Conservation (phyloP, 768 basidiomycete species). For the Lactarius deliciosus region DNA sequence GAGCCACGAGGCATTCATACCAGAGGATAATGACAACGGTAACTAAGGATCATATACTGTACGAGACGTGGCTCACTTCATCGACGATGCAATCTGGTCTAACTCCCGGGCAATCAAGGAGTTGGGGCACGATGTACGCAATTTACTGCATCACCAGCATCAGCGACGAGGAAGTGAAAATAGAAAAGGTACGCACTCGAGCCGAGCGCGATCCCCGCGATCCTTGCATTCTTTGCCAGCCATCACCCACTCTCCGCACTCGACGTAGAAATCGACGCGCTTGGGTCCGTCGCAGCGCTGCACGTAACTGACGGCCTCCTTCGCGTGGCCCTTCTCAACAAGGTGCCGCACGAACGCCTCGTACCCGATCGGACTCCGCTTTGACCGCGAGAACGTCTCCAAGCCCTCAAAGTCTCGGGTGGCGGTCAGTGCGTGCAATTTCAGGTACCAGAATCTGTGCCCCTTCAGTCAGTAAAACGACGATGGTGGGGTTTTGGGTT, state of each 20-base stretch:
- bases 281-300: slow-evolving; percentile 80
- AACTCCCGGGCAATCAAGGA: slow-evolving; percentile 77
- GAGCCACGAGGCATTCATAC: background rate
- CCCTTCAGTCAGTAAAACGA: slow-evolving; percentile 3
- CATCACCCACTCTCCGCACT: slow-evolving; percentile 86
- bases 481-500: slow-evolving; percentile 27
- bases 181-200: slow-evolving; percentile 60
- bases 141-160: slow-evolving; percentile 48
- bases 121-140: slow-evolving; percentile 76
- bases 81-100: slow-evolving; percentile 58
- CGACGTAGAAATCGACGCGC: slow-evolving; percentile 83
- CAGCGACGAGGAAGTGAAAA: slow-evolving; percentile 19
- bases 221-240: slow-evolving; percentile 92
- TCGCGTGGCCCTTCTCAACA: slow-evolving; percentile 66
- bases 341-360: slow-evolving; percentile 85
- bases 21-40: background rate
- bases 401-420: slow-evolving; percentile 82
- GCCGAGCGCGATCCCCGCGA: slow-evolving; percentile 74
- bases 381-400: slow-evolving; percentile 82
- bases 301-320: slow-evolving; percentile 78
- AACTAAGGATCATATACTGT: background rate
- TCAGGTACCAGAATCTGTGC: slow-evolving; percentile 88
- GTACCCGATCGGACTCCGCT: slow-evolving; percentile 92
- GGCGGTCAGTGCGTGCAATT: slow-evolving; percentile 79
- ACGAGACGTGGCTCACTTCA: slow-evolving; percentile 50